Evolutionary conservation across 306 rosid species (phyloP).

Genomic region (Fragaria nilgerrensis): DNA sequence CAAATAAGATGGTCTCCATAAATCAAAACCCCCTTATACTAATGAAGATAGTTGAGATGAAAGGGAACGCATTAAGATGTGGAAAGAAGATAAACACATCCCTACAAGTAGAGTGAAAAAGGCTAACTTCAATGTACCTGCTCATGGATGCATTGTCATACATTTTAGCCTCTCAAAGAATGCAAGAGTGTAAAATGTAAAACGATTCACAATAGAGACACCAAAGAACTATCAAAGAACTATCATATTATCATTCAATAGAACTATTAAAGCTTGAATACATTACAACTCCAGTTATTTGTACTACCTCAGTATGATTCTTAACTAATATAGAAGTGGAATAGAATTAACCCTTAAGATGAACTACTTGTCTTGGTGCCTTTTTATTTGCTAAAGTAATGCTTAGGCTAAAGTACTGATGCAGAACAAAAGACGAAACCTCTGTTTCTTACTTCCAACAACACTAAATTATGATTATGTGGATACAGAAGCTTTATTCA

Average conservation of each 20-base stretch:
- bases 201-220: constrained; percentile 95
- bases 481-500: neutral
- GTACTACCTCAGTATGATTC: neutral
- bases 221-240: constrained; percentile 48
- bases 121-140: constrained; percentile 45
- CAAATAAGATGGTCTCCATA: too few species aligned
- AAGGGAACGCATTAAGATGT: neutral
- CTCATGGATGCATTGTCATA: constrained; percentile 86
- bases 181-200: constrained; percentile 86
- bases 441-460: neutral
- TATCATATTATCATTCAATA: constrained; percentile 3
- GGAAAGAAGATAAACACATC: neutral
- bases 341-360: neutral
- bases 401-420: neutral
- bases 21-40: too few species aligned
- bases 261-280: neutral
- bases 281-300: neutral
- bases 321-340: neutral
- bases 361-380: neutral
- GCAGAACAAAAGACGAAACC: neutral
- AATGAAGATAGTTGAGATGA: neutral
- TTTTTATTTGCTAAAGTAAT: neutral
- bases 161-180: constrained; percentile 93
- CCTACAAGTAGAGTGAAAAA: neutral
- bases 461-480: neutral